Base-by-base conservation (phyloP, 2,329 filamentous ascomycete species). In the Colletotrichum sansevieriae region DNA sequence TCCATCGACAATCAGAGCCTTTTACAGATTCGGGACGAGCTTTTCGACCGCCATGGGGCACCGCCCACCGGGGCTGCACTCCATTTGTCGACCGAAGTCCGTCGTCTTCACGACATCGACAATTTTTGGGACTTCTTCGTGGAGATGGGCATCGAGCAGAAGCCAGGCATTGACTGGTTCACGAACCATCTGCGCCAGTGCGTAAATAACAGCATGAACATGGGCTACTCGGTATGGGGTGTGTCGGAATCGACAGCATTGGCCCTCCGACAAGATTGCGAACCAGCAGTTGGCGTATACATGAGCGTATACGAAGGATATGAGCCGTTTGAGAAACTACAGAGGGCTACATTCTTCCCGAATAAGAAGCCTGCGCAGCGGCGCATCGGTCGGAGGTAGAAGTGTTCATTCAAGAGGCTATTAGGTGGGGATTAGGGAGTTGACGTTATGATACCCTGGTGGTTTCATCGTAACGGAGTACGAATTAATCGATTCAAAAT, bases 31-130 rank as follows among this genome's bases (percentile, higher is more conserved):
- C 78, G 81, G 57, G 80, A 85, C 43, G 78, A 79, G 49, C 79
- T 85, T 3, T 86, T 85, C 73, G 74, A 78, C 8, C 77, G 79
- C 3, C 82, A 85, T 65, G 83, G 84, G 39, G 82, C 79, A 2
- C 83, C 84, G 3, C 82, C 83, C 0, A 70, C 70, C 1, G 81
- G 80, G 3, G 76, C 79, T 1, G 81, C 83, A 0, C 76, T 76
- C 13, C 60, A 56, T 3, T 78, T 86, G 44, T 80, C 83, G 0
- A 72, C 78, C n/a, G 76, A 79, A 3, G 82, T 85, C 62, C 81
- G 81, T 22, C 75, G 78, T 2, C 79, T 86, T 20, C 81, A 82
- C 67, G 70, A 74, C 1, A 78, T 86, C 52, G 71, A 79, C 44
- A 73, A 75, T 35, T 86, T 85, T 67, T 77, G 78, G 1, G 73